Evolutionary conservation across 2,329 filamentous ascomycete species (phyloP), one percentile per base, ranked within the genome.

Genomic region (Piedraia hortae): DNA sequence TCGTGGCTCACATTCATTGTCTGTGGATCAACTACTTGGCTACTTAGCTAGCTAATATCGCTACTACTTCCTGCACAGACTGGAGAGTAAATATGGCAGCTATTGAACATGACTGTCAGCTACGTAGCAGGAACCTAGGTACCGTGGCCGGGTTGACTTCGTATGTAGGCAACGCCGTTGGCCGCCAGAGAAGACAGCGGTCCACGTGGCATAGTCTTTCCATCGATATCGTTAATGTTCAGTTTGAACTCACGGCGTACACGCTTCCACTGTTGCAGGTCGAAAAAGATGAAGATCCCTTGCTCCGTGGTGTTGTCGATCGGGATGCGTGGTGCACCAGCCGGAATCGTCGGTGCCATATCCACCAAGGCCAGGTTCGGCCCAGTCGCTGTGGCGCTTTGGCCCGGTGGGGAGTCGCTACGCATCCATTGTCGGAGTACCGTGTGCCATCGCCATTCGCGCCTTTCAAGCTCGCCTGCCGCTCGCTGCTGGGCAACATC

Each of bases 401-500:
- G 4, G 14, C 21, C 21, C 6, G 13, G 10, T 10, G 19, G 50
- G 9, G 45, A 43, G 20, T 58, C 55, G 35, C 59, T 58, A 42
- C 54, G 55, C 43, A 59, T 47, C 55, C 55, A 59, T 29, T 57
- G 50, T 24, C 51, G 47, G 10, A 57, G 45, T 24, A 52, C 43
- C 33, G 50, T 59, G 41, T 59, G 54, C 47, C 53, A 59, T 22
- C 55, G 44, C 55, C 55, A 59, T 28, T 55, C 52, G 14, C 53
- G 48, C 14, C 44, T 44, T 34, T 48, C 44, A 35, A 71, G 43
- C 36, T 70, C 64, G 26, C 56, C 51, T 5, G 64, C 64, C 4
- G 63, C 64, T 20, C 65, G 47, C 36, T 71, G 65, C 36, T 71
- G 65, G 39, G 63, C 51, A 24, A 67, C 54, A 34, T 69, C 63